Evolutionary conservation across 192 early-diverging fungal genomes (phyloP).

Genomic region (Lobosporangium transversale): DNA sequence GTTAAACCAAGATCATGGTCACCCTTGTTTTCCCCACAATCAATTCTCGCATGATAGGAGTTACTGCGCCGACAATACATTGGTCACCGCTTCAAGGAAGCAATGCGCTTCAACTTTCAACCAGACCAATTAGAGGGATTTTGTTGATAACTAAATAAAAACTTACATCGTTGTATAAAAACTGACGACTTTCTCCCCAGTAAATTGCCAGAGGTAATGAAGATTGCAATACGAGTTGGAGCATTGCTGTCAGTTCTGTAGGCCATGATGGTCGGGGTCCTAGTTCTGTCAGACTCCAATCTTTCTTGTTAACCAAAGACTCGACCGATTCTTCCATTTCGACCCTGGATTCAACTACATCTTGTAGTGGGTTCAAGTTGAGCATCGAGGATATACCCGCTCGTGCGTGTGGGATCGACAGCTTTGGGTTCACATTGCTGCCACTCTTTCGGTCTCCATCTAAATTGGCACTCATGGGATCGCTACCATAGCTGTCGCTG

Average conservation of each 20-base stretch:
- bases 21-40: neutral
- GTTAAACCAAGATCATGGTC: too few species aligned
- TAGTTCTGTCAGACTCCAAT: conserved; percentile 49
- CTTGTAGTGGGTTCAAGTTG: conserved; percentile 10
- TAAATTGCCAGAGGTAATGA: conserved; percentile 28
- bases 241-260: conserved; percentile 4
- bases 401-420: conserved; percentile 13
- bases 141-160: too few species aligned
- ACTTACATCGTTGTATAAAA: conserved; percentile 49
- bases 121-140: too few species aligned
- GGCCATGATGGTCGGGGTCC: conserved; percentile 41
- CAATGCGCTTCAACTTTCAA: too few species aligned
- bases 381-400: conserved; percentile 24
- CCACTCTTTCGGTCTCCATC: neutral
- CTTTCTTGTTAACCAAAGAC: conserved; percentile 26
- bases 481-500: neutral
- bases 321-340: conserved; percentile 23
- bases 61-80: too few species aligned
- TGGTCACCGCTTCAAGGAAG: too few species aligned
- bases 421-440: neutral
- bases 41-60: too few species aligned
- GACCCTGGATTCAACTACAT: neutral
- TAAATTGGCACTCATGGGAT: neutral
- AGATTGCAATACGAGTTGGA: conserved; percentile 14
- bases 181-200: conserved; percentile 23